A percentile compares a stretch with the other conserved stretches of the same genome.
Conservation (phyloP, 2,329 filamentous ascomycete genomes). For the Fusarium subtropicale region DNA sequence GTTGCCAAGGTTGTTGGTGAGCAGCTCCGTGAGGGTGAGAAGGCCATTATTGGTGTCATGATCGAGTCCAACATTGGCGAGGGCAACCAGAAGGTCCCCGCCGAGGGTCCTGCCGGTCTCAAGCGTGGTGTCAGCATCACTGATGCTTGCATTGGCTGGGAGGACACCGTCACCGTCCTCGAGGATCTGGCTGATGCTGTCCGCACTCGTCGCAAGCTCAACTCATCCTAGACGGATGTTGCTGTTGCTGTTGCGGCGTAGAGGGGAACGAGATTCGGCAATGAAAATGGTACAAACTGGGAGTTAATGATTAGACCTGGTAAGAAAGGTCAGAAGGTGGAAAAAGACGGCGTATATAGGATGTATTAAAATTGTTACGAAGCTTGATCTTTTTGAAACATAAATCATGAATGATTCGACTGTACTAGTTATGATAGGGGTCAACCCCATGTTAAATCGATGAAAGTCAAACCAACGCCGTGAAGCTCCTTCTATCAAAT, state of each 20-base stretch:
- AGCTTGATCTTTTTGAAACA: constrained; percentile 33
- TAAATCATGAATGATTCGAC: constrained; percentile 9
- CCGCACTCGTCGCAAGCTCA: constrained; percentile 73
- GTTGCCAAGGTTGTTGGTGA: constrained; percentile 85
- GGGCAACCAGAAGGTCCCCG: constrained; percentile 86
- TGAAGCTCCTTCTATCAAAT: constrained; percentile 15
- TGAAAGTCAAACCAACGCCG: constrained; percentile 26
- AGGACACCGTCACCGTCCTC: constrained; percentile 81
- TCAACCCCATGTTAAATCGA: constrained; percentile 18
- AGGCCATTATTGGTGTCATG: constrained; percentile 94
- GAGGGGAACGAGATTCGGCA: constrained; percentile 5
- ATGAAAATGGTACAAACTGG: constrained; percentile 21
- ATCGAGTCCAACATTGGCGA: constrained; percentile 98
- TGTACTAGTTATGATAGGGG: constrained; percentile 4
- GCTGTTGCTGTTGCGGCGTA: constrained; percentile 40
- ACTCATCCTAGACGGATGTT: constrained; percentile 50
- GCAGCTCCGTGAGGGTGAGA: constrained; percentile 88
- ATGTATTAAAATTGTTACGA: constrained; percentile 45
- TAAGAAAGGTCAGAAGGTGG: constrained; percentile 32
- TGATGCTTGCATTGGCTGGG: constrained; percentile 96
- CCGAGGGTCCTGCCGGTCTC: constrained; percentile 80
- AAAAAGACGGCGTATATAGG: constrained; percentile 46
- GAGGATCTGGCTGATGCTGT: constrained; percentile 89
- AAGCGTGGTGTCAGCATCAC: constrained; percentile 95
- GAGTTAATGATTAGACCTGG: constrained; percentile 44